Evolutionary conservation across 1,284 basidiomycete species (phyloP).

Genomic region (Sporisorium reilianum): DNA sequence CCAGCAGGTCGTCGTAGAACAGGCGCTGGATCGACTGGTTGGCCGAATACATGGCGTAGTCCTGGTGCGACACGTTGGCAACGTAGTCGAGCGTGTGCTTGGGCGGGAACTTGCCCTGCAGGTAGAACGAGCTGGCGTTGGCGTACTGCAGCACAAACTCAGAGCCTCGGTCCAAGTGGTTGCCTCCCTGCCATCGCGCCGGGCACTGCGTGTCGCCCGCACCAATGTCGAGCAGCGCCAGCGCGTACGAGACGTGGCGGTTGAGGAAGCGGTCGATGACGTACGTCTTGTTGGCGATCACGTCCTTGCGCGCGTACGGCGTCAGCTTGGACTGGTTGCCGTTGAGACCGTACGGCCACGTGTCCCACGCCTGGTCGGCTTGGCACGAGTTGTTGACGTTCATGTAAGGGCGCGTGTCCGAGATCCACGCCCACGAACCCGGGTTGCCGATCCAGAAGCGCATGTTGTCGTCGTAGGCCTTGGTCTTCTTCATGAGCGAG

Average conservation of each 20-base stretch:
- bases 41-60: slow-evolving; percentile 54
- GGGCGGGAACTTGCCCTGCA: slow-evolving; percentile 49
- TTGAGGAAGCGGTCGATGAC: slow-evolving; percentile 56
- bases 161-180: slow-evolving; percentile 59
- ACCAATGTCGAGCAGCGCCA: slow-evolving; percentile 53
- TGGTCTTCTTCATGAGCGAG: slow-evolving; percentile 50
- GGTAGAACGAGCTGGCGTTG: slow-evolving; percentile 31
- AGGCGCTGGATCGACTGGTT: slow-evolving; percentile 45
- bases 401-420: slow-evolving; percentile 51
- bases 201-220: slow-evolving; percentile 53
- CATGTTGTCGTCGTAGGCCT: slow-evolving; percentile 49
- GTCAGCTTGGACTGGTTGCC: slow-evolving; percentile 55
- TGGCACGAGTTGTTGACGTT: slow-evolving; percentile 36
- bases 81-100: slow-evolving; percentile 52
- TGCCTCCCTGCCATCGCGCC: slow-evolving; percentile 57
- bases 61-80: slow-evolving; percentile 53
- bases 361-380: slow-evolving; percentile 37
- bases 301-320: slow-evolving; percentile 24
- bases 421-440: slow-evolving; percentile 62
- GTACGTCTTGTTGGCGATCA: slow-evolving; percentile 40
- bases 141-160: slow-evolving; percentile 51
- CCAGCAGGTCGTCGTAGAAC: slow-evolving; percentile 43
- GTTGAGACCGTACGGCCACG: slow-evolving; percentile 65
- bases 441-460: slow-evolving; percentile 63
- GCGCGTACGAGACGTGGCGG: slow-evolving; percentile 50